phyloP scores from a whole-genome alignment of 2,329 filamentous ascomycete genomes.

The Diaporthe eres region DNA sequence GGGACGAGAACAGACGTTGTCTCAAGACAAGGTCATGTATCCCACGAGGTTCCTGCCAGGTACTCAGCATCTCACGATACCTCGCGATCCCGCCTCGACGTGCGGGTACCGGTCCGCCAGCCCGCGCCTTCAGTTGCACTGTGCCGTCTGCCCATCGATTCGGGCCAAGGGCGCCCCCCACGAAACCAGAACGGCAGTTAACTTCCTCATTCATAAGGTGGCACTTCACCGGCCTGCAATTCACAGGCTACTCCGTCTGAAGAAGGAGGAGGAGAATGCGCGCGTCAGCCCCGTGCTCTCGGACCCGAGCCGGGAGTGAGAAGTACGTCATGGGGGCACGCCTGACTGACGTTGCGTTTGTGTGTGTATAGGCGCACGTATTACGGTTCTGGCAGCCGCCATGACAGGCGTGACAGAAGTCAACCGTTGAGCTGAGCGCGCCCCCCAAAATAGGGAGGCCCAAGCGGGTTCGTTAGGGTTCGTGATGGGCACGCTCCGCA shows the following conservation, averaged over 20 bases:
- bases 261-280: neutral
- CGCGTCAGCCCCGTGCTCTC: neutral
- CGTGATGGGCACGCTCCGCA: conserved; percentile 5
- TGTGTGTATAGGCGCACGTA: neutral
- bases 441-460: neutral
- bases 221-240: neutral
- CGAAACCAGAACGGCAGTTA: conserved; percentile 1
- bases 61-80: conserved; percentile 14
- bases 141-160: neutral
- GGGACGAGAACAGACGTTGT: conserved; percentile 24
- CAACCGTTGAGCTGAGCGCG: conserved; percentile 11
- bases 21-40: conserved; percentile 11
- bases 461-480: conserved; percentile 12
- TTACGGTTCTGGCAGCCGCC: conserved; percentile 12
- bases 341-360: neutral
- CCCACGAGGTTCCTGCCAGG: neutral
- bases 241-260: neutral
- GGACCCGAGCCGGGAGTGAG: neutral
- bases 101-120: neutral
- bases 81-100: neutral
- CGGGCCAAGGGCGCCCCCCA: neutral
- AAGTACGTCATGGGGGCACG: neutral
- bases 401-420: conserved; percentile 12
- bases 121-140: conserved; percentile 1
- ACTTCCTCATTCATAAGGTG: neutral